Percentiles rank a stretch among this genome's conserved stretches.
Conservation (phyloP, 805 yeast genomes). For the Schizosaccharomyces japonicus region DNA sequence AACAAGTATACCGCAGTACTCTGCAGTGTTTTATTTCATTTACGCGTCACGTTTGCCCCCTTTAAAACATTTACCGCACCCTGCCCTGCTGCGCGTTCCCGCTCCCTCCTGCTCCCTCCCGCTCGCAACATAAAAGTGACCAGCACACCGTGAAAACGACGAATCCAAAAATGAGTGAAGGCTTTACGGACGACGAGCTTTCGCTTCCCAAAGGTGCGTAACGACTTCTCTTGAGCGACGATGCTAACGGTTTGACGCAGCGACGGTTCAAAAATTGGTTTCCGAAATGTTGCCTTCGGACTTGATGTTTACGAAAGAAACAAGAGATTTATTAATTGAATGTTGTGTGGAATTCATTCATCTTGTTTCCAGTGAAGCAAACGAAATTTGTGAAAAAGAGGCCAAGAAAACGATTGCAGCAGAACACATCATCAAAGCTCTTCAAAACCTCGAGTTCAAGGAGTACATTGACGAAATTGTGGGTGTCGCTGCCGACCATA, state of each 20-base stretch:
- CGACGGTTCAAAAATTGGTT: slow-evolving; percentile 87
- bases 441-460: slow-evolving; percentile 63
- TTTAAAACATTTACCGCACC: no score
- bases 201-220: slow-evolving; percentile 4
- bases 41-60: no score
- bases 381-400: slow-evolving; percentile 89
- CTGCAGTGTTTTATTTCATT: no score
- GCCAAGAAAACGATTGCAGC: slow-evolving; percentile 89
- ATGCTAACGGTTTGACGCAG: slow-evolving; percentile 23
- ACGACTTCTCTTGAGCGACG: not conserved
- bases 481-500: slow-evolving; percentile 61
- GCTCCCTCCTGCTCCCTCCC: no score
- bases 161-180: not conserved
- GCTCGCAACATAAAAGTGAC: no score
- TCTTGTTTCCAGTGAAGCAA: slow-evolving; percentile 79
- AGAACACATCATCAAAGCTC: slow-evolving; percentile 80
- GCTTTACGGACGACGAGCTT: slow-evolving; percentile 3
- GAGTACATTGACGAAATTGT: slow-evolving; percentile 66
- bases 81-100: no score
- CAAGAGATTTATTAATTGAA: slow-evolving; percentile 83
- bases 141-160: no score
- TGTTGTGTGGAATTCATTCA: slow-evolving; percentile 90
- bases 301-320: slow-evolving; percentile 70
- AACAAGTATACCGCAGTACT: no score
- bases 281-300: slow-evolving; percentile 78